Conservation (phyloP, 169 alveolate genomes). For the Cryptosporidium tyzzeri region DNA sequence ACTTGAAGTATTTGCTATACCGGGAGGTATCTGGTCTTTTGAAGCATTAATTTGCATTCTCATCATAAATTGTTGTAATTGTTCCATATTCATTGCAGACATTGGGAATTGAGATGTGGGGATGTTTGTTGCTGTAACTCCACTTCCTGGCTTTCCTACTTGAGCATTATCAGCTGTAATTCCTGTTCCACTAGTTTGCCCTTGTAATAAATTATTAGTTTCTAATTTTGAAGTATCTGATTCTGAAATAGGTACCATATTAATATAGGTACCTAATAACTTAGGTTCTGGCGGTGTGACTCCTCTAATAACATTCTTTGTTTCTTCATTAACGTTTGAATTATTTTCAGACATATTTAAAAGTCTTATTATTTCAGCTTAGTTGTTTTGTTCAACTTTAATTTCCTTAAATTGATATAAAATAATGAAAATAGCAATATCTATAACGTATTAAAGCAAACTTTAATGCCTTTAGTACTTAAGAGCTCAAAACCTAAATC, state of each 20-base stretch:
- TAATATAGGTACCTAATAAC: constrained; percentile 30
- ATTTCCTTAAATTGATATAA: not conserved
- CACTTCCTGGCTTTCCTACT: not conserved
- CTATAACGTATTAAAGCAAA: not conserved
- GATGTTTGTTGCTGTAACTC: not conserved
- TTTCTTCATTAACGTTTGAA: constrained; percentile 47
- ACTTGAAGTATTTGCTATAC: not conserved
- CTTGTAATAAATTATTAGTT: not conserved
- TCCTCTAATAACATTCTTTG: constrained; percentile 46
- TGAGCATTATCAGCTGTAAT: not conserved
- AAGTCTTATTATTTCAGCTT: not conserved
- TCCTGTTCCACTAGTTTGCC: not conserved
- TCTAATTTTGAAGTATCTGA: constrained; percentile 3
- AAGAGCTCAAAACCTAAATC: not conserved
- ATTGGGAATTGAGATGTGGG: constrained; percentile 48
- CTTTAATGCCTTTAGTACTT: not conserved
- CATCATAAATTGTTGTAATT: constrained; percentile 56
- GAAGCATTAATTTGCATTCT: constrained; percentile 22
- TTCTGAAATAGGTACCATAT: constrained; percentile 66
- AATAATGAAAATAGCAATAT: not conserved
- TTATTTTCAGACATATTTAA: constrained; percentile 58
- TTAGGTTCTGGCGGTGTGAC: constrained; percentile 69
- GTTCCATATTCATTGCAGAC: constrained; percentile 62
- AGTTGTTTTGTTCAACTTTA: not conserved
- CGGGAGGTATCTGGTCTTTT: not conserved